Evolutionary conservation across 73 alveolate species (phyloP).

Genomic region (Symbiodinium pilosum): DNA sequence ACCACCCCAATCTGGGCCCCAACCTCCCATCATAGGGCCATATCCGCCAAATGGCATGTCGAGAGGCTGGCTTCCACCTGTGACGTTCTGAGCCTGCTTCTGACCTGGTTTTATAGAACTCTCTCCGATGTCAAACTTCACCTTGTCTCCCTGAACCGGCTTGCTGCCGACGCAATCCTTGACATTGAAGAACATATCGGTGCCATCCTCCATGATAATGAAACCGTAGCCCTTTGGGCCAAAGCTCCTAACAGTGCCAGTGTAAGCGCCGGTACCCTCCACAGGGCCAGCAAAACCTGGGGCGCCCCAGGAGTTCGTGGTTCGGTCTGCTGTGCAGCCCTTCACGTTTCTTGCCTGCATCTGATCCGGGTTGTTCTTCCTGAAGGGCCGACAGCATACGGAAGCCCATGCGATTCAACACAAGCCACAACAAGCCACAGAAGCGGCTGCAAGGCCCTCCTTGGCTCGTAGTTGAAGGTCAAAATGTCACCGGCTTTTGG

Average conservation of each 20-base stretch:
- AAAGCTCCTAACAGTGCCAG: not conserved
- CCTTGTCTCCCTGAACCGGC: slow-evolving; percentile 3
- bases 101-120: not conserved
- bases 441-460: not conserved
- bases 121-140: not conserved
- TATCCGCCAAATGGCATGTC: slow-evolving; percentile 39
- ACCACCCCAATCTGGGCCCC: not conserved
- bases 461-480: slow-evolving; percentile 5
- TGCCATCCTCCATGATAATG: slow-evolving; percentile 15
- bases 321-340: not conserved
- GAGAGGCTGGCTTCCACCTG: slow-evolving; percentile 86
- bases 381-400: not conserved
- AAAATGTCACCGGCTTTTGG: not conserved
- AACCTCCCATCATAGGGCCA: not conserved
- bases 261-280: slow-evolving; percentile 12
- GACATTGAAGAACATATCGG: slow-evolving; percentile 15
- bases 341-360: not conserved
- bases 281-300: not conserved
- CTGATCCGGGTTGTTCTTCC: slow-evolving; percentile 11
- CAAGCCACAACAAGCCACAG: too few species aligned
- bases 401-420: not conserved
- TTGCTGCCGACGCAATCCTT: slow-evolving; percentile 22
- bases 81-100: slow-evolving; percentile 33
- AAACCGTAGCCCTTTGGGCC: slow-evolving; percentile 29
- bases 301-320: not conserved